Evolutionary conservation across 2,329 filamentous ascomycete genomes (phyloP).

Genomic region (Hymenoscyphus repandus): DNA sequence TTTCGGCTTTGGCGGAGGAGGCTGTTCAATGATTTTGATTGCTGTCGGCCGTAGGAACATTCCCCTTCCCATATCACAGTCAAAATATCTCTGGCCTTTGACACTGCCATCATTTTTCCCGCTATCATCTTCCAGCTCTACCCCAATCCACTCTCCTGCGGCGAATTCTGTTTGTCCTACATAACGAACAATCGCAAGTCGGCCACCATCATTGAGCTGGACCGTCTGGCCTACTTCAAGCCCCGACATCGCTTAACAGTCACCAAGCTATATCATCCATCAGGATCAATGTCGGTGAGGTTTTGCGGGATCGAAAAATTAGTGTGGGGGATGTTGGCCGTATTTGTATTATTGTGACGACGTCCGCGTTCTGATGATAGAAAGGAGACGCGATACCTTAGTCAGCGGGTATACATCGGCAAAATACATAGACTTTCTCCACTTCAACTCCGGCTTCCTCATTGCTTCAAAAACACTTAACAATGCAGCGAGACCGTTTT

Average conservation of each 20-base stretch:
- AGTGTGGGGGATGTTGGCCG: neutral
- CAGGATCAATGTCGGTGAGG: neutral
- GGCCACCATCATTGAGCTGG: conserved; percentile 72
- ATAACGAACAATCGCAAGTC: conserved; percentile 73
- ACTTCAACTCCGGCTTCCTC: too few species aligned
- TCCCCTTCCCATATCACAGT: conserved; percentile 68
- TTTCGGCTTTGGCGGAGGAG: conserved; percentile 35
- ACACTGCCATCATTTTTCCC: conserved; percentile 96
- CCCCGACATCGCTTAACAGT: conserved; percentile 45
- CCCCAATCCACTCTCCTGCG: conserved; percentile 78
- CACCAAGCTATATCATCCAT: conserved; percentile 10
- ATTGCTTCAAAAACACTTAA: too few species aligned
- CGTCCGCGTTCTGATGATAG: neutral
- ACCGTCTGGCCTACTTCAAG: conserved; percentile 46
- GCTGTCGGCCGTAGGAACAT: conserved; percentile 82
- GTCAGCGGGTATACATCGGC: neutral
- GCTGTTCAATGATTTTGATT: conserved; percentile 53
- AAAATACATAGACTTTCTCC: too few species aligned
- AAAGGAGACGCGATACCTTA: neutral
- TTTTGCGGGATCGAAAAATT: neutral
- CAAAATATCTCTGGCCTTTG: conserved; percentile 81
- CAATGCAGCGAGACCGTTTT: too few species aligned
- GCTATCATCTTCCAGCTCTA: conserved; percentile 74
- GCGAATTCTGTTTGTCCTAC: conserved; percentile 76
- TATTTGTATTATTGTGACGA: neutral